Conservation (phyloP, 78 protist species). For the Chrysochromulina parva region DNA sequence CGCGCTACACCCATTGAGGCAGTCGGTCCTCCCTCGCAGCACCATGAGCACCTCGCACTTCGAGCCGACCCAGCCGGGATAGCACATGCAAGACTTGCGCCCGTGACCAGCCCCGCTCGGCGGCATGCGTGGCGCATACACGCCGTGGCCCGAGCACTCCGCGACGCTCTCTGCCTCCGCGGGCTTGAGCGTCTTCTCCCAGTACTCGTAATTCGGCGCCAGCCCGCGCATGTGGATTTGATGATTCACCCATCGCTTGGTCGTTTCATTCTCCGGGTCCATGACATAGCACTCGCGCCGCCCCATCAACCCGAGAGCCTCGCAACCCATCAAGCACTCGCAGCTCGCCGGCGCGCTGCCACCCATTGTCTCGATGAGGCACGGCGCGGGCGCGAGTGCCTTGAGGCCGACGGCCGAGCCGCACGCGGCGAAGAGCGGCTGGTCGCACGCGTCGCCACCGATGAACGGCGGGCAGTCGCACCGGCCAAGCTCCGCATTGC, state of each 20-base stretch:
- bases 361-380: not conserved
- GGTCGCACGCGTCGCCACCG: not conserved
- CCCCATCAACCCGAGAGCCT: not conserved
- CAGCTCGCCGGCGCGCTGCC: not conserved
- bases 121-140: not conserved
- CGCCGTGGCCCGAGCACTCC: not conserved
- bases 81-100: no score
- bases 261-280: not conserved
- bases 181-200: not conserved
- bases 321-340: not conserved
- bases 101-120: not conserved
- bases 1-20: no score
- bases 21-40: no score
- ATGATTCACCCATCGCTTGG: not conserved
- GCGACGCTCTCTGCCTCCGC: not conserved
- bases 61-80: no score
- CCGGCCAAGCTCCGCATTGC: not conserved
- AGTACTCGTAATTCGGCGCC: not conserved
- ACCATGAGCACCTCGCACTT: no score
- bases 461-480: conserved; percentile 7
- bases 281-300: not conserved
- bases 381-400: not conserved
- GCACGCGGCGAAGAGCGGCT: not conserved
- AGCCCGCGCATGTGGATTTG: not conserved
- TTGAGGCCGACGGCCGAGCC: not conserved